Evolutionary conservation across 192 early-diverging fungal genomes (phyloP).

Genomic region (Backusella tuberculispora): DNA sequence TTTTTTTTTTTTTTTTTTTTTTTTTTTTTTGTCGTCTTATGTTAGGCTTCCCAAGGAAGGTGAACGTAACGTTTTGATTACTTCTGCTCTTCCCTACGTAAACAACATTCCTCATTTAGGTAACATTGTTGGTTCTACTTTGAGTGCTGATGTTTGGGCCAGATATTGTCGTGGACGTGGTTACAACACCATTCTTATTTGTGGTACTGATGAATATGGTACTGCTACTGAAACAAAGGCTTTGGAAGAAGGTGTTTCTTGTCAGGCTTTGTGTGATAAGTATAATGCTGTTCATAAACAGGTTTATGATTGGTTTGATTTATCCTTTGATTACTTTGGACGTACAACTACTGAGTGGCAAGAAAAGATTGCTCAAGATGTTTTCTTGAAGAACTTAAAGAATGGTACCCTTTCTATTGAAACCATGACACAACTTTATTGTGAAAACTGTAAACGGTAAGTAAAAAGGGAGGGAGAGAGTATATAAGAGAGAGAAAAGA

Average conservation of each 20-base stretch:
- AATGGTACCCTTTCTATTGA: conserved; percentile 77
- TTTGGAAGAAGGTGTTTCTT: conserved; percentile 86
- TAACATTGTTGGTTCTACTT: conserved; percentile 98
- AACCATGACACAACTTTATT: conserved; percentile 88
- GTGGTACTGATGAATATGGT: conserved; percentile 99
- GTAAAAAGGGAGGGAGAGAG: not conserved
- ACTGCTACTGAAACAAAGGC: conserved; percentile 99
- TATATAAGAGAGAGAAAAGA: not conserved
- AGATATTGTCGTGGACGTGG: conserved; percentile 89
- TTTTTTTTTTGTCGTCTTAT: not conserved
- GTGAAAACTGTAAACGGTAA: conserved; percentile 78
- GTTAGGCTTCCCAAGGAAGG: conserved; percentile 57
- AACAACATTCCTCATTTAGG: conserved; percentile 99
- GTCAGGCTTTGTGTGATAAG: conserved; percentile 96
- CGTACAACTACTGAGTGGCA: conserved; percentile 90
- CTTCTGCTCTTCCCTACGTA: conserved; percentile 95
- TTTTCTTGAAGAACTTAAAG: conserved; percentile 74
- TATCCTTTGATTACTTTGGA: conserved; percentile 97
- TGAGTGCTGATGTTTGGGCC: conserved; percentile 97
- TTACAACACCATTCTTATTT: conserved; percentile 90
- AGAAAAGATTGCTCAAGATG: conserved; percentile 91
- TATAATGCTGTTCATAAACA: conserved; percentile 85
- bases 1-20: not conserved
- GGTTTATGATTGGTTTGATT: conserved; percentile 93
- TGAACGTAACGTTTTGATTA: conserved; percentile 92